Percentiles rank a stretch among this genome's conserved stretches.
These are phyloP conservation scores for Apium graveolens DNA, from an alignment of 129 eudicot species.

Conservation along the genomic window DNA sequence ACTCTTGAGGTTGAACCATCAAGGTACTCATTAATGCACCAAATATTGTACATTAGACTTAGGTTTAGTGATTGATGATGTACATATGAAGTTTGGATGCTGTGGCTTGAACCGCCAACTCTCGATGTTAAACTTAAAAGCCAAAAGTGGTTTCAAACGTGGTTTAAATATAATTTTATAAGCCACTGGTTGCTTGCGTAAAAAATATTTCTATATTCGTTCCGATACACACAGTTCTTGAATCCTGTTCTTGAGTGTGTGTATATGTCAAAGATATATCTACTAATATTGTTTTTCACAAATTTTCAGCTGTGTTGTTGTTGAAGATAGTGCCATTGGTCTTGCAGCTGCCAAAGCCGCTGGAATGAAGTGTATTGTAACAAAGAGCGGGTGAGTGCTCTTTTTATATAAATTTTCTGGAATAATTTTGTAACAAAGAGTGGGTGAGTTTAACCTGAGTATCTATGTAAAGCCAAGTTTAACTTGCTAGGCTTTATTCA, in stretches of 20 bases:
- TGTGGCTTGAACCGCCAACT: not conserved
- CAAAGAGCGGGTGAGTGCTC: constrained; percentile 81
- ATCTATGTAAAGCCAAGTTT: not conserved
- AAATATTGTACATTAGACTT: not conserved
- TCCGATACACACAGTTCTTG: not conserved
- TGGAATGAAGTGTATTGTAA: constrained; percentile 90
- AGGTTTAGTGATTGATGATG: not conserved
- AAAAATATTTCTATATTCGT: not conserved
- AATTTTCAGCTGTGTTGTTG: constrained; percentile 76
- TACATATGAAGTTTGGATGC: not conserved
- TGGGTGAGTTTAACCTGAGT: constrained; percentile 41
- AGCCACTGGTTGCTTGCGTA: not conserved
- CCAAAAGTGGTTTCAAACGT: not conserved
- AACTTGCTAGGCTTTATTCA: not conserved
- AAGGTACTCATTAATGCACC: constrained; percentile 30
- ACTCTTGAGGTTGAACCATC: constrained; percentile 83
- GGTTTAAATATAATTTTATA: not conserved
- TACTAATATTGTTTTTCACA: not conserved
- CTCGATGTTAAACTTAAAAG: not conserved
- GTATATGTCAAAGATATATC: not conserved
- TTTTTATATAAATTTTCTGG: constrained; percentile 25
- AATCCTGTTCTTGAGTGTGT: not conserved
- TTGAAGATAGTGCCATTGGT: constrained; percentile 96
- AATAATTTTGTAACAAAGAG: constrained; percentile 85
- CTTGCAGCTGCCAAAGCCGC: constrained; percentile 99